A percentile compares a stretch with the other conserved stretches of the same genome.
phyloP scores from a whole-genome alignment of 345 rosid genomes.

The Acer yangbiense region DNA sequence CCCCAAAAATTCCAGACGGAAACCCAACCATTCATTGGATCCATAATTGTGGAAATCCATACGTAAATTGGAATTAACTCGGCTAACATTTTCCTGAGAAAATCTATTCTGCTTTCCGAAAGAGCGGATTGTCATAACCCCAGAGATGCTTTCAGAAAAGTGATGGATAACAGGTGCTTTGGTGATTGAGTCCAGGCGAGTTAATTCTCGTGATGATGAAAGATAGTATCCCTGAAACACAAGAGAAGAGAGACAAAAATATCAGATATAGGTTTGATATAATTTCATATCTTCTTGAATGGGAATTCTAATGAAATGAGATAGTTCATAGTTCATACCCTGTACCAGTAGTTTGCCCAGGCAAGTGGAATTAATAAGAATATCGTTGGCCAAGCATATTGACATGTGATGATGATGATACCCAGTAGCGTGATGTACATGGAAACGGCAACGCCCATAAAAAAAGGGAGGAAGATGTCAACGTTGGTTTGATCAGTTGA shows the following conservation, averaged over 20 bases:
- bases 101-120: constrained; percentile 63
- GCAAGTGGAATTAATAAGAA: constrained; percentile 84
- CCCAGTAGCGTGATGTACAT: constrained; percentile 76
- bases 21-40: constrained; percentile 93
- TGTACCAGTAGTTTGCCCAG: constrained; percentile 85
- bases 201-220: constrained; percentile 80
- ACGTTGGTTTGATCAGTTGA: constrained; percentile 84
- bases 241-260: not conserved
- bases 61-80: constrained; percentile 74
- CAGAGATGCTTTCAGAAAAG: constrained; percentile 92
- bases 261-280: not conserved
- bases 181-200: constrained; percentile 92
- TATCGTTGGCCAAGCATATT: constrained; percentile 90
- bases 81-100: constrained; percentile 62
- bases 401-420: constrained; percentile 85
- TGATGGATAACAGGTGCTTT: constrained; percentile 96
- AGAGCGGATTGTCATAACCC: constrained; percentile 82
- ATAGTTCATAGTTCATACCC: constrained; percentile 59
- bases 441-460: constrained; percentile 51
- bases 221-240: constrained; percentile 72
- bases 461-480: constrained; percentile 74
- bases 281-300: not conserved
- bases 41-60: constrained; percentile 94
- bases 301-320: not conserved
- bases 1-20: constrained; percentile 79